A percentile compares a stretch with the other conserved stretches of the same genome.
Conservation (phyloP, 306 rosid genomes). For the Senna siamea region DNA sequence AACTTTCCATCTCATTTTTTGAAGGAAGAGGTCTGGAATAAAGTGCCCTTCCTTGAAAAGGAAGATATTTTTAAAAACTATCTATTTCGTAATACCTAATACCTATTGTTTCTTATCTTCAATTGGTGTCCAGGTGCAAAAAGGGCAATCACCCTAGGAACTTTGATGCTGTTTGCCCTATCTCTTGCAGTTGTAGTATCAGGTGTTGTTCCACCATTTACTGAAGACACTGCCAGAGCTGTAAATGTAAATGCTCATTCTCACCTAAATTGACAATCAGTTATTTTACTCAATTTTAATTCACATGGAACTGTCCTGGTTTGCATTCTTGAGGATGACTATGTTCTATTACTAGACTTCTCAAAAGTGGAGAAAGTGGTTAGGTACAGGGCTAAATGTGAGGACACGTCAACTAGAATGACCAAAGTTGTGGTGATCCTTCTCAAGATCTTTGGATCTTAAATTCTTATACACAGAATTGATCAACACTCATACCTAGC, state of each 20-base stretch:
- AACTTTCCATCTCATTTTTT: neutral
- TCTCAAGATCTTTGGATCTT: too few relatives aligned
- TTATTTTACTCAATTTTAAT: conserved; percentile 4
- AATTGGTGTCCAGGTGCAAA: conserved; percentile 69
- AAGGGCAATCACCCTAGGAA: conserved; percentile 57
- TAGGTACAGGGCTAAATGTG: too few relatives aligned
- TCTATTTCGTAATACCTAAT: conserved; percentile 1
- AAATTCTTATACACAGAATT: too few relatives aligned
- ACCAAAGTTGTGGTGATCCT: too few relatives aligned
- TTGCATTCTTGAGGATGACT: conserved; percentile 1
- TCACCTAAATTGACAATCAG: conserved; percentile 16
- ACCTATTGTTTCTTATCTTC: conserved; percentile 6
- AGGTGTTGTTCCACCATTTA: conserved; percentile 78
- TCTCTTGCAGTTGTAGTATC: conserved; percentile 57
- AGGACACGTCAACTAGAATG: too few relatives aligned
- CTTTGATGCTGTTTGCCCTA: conserved; percentile 62
- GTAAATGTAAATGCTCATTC: conserved; percentile 65
- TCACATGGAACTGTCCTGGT: neutral
- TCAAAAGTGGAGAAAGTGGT: too few relatives aligned
- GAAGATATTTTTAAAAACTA: conserved; percentile 1
- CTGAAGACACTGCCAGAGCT: conserved; percentile 77
- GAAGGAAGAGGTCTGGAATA: neutral
- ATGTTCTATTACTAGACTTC: neutral
- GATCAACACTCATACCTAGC: too few relatives aligned
- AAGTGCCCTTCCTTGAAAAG: conserved; percentile 9